Conservation (phyloP, 2,329 filamentous ascomycete genomes). For the Chaetomiaceae sp. region DNA sequence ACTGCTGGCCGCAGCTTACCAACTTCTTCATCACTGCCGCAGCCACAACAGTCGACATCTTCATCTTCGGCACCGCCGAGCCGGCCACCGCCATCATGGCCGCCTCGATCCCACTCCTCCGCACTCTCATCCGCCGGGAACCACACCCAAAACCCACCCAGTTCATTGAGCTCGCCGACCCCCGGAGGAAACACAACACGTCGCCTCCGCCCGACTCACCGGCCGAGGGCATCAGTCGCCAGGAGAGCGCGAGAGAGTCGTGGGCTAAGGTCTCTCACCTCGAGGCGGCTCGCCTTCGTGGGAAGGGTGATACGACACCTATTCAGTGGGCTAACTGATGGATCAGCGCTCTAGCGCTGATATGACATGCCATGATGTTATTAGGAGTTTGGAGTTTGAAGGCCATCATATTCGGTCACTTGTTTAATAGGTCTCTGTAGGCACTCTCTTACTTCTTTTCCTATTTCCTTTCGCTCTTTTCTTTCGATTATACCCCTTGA, state of each 20-base stretch:
- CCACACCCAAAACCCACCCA: not conserved
- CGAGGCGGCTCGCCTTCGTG: not conserved
- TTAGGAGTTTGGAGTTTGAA: too few species aligned
- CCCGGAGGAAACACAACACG: not conserved
- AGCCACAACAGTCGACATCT: constrained; percentile 6
- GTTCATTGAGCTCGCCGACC: not conserved
- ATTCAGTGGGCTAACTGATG: too few species aligned
- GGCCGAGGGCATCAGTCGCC: not conserved
- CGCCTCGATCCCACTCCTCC: constrained; percentile 9
- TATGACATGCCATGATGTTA: too few species aligned
- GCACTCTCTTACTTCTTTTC: too few species aligned
- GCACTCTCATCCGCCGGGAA: constrained; percentile 1
- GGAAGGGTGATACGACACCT: too few species aligned
- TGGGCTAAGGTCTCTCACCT: not conserved
- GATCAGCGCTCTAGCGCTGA: too few species aligned
- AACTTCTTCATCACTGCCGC: not conserved
- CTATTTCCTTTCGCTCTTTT: too few species aligned
- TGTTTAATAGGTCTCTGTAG: too few species aligned
- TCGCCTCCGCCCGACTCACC: not conserved
- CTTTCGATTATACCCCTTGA: too few species aligned
- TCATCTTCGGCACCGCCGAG: constrained; percentile 12
- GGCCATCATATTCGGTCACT: too few species aligned
- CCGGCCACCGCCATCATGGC: constrained; percentile 11
- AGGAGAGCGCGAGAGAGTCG: not conserved
- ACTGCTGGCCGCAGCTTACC: not conserved